A percentile compares a stretch with the other conserved stretches of the same genome.
Evolutionary conservation across 83 land plant species (phyloP).

Genomic region (Thuja plicata): DNA sequence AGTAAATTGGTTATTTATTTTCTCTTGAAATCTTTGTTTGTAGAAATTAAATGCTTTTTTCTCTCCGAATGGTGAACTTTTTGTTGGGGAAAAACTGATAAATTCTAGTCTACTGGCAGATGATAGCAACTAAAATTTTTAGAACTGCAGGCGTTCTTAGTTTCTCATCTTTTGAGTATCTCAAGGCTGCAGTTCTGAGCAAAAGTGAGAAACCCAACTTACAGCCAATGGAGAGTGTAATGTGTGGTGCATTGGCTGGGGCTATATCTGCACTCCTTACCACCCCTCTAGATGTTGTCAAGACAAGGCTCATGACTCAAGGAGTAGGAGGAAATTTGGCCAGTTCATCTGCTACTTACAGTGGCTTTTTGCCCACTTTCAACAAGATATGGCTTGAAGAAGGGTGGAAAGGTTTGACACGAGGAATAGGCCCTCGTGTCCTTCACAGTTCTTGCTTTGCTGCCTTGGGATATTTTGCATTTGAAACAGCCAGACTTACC

Average conservation of each 20-base stretch:
- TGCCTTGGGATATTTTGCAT: conserved; percentile 89
- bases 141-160: conserved; percentile 59
- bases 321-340: conserved; percentile 19
- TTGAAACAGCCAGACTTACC: conserved; percentile 78
- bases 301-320: conserved; percentile 93
- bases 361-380: conserved; percentile 57
- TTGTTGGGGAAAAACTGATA: not conserved
- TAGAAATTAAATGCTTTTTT: not conserved
- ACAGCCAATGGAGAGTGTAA: conserved; percentile 77
- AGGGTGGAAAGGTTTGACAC: conserved; percentile 81
- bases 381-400: conserved; percentile 76
- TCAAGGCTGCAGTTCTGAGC: conserved; percentile 70
- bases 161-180: conserved; percentile 87
- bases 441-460: conserved; percentile 91
- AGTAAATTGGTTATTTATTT: no score
- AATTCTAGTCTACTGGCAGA: not conserved
- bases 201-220: conserved; percentile 28
- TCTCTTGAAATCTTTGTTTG: not conserved
- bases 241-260: conserved; percentile 89
- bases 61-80: not conserved
- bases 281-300: conserved; percentile 90
- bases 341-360: conserved; percentile 39
- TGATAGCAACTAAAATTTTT: not conserved
- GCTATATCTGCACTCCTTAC: conserved; percentile 84
- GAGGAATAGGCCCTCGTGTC: conserved; percentile 86